A percentile compares a stretch with the other conserved stretches of the same genome.
phyloP scores from a whole-genome alignment of 306 rosid species.

The Cotoneaster glaucophyllus region DNA sequence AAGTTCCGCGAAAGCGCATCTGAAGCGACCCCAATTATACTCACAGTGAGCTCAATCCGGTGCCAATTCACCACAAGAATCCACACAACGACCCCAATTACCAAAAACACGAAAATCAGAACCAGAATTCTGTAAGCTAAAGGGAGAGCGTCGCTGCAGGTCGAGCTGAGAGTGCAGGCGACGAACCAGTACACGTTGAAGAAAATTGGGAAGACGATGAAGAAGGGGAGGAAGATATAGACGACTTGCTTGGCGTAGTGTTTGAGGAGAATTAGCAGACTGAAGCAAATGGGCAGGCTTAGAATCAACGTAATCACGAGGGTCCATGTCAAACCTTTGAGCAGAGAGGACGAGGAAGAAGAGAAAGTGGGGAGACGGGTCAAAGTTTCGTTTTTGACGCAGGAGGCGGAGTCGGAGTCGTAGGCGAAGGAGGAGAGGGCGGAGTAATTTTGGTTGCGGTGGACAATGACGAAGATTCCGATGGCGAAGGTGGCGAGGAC shows the following conservation, averaged over 20 bases:
- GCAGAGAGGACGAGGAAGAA: constrained; percentile 34
- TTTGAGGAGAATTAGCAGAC: constrained; percentile 57
- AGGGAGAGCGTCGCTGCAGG: constrained; percentile 60
- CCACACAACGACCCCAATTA: constrained; percentile 69
- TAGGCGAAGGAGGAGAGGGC: constrained; percentile 47
- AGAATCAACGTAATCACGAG: constrained; percentile 56
- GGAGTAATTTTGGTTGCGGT: constrained; percentile 44
- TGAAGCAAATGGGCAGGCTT: constrained; percentile 59
- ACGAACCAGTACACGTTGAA: constrained; percentile 87
- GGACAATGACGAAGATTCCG: constrained; percentile 65
- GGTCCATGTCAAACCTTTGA: constrained; percentile 55
- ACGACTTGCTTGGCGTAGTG: constrained; percentile 76
- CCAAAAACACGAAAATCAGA: constrained; percentile 46
- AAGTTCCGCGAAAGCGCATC: constrained; percentile 60
- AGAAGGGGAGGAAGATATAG: constrained; percentile 63
- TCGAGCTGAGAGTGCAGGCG: constrained; percentile 57
- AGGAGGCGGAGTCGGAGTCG: constrained; percentile 45
- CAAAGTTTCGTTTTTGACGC: constrained; percentile 27
- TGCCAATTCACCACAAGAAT: constrained; percentile 75
- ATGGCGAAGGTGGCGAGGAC: constrained; percentile 54
- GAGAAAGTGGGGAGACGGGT: constrained; percentile 3
- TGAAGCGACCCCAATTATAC: constrained; percentile 71
- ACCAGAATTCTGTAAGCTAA: constrained; percentile 56
- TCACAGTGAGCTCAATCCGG: constrained; percentile 73
- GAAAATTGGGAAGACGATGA: constrained; percentile 59